Conservation (phyloP, 257 asterid species). For the Solanum medicagineum region DNA sequence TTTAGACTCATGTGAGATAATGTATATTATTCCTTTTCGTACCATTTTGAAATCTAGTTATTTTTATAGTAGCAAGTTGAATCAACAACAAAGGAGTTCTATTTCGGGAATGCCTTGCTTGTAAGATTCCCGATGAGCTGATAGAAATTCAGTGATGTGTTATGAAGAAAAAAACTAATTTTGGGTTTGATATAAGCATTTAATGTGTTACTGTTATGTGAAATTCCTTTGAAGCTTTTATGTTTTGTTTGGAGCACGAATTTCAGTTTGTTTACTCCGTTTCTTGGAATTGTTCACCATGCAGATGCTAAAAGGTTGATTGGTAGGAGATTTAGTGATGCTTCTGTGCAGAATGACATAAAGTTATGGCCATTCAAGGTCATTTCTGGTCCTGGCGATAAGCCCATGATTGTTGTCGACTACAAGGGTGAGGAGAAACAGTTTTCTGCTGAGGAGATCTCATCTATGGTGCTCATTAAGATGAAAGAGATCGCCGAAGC, state of each 20-base stretch:
- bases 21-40: neutral
- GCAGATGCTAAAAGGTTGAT: conserved; percentile 78
- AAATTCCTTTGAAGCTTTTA: neutral
- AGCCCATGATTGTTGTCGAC: conserved; percentile 63
- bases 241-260: neutral
- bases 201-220: neutral
- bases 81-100: neutral
- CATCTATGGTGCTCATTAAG: conserved; percentile 76
- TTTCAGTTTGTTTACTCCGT: neutral
- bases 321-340: conserved; percentile 58
- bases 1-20: neutral
- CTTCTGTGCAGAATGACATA: conserved; percentile 59
- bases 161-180: too few species aligned
- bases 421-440: conserved; percentile 82
- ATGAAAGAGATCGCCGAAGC: conserved; percentile 85
- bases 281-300: neutral
- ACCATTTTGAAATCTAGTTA: neutral
- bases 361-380: conserved; percentile 80
- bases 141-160: neutral
- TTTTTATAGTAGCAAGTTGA: neutral
- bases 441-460: conserved; percentile 75
- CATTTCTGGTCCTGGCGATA: conserved; percentile 67
- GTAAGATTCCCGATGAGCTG: neutral
- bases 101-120: neutral
- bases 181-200: neutral